Base-by-base conservation (phyloP, 805 yeast species). In the Starmerella kuoi region DNA sequence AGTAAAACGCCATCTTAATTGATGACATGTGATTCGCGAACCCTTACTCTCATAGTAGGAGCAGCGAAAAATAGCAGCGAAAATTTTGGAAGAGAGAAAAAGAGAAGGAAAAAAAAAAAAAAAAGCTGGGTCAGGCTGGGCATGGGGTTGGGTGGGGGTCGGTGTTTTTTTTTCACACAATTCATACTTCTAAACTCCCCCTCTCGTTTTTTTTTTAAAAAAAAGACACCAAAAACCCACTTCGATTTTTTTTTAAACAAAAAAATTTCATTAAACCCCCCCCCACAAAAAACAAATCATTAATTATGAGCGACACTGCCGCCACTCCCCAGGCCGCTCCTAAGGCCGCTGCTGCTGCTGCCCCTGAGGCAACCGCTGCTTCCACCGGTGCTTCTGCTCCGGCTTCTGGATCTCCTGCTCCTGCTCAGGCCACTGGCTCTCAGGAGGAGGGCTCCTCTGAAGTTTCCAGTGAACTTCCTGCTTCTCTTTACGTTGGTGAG, bases 401-500 rank as follows among this genome's bases (percentile, higher is more conserved):
- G 25, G 46, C 42, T 3, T 32, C 43, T 14, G 39, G 53, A 26
- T 49, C 52, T 26, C 23, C 53, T 24, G 15, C 48, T 19, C 42
- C 50, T 21, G 53, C 49, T 28, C 48, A 50, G 33, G 55, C 50
- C 39, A 45, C 47, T 24, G 49, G 54, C 22, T 42, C 49, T 20
- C 56, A 49, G 37, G 59, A 59, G 27, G 42, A 45, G 35, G 56
- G 59, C 41, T 54, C 50, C 40, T 38, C 38, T 27, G 50, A 51
- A 46, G 56, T 50, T 44, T 57, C 54, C 38, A 50, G 58, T 41
- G 54, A 53, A 38, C 51, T 41, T 41, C 58, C 65, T 42, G 91
- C 91, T 51, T 85, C 96, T 37, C 77, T 91, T 57, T 91, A 91
- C 68, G 97, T 91, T 61, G 97, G 98, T 61, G 98, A 91, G 70